Percentiles rank a stretch among this genome's conserved stretches.
phyloP scores from a whole-genome alignment of 768 basidiomycete genomes.

The Lanmaoa pseudosensibilis region DNA sequence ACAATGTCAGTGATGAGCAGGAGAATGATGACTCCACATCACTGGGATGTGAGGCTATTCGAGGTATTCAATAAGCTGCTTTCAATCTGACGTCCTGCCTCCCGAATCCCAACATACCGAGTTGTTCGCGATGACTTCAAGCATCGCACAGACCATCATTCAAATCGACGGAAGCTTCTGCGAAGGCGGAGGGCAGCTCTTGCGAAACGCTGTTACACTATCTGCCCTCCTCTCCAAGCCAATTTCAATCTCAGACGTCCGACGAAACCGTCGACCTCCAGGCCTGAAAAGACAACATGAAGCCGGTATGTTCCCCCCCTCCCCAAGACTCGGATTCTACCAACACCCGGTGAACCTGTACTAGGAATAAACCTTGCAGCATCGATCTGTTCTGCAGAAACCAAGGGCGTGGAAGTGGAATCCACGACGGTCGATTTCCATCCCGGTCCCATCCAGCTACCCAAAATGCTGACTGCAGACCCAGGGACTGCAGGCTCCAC shows the following conservation, averaged over 20 bases:
- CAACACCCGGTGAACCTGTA: not conserved
- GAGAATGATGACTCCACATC: not conserved
- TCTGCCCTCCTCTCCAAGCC: conserved; percentile 65
- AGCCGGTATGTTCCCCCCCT: conserved; percentile 44
- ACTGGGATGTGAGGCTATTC: not conserved
- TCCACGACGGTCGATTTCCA: conserved; percentile 56
- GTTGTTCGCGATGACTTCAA: conserved; percentile 9
- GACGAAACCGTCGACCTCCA: conserved; percentile 54
- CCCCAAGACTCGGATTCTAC: not conserved
- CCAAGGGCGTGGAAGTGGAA: conserved; percentile 53
- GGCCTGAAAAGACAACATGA: conserved; percentile 75
- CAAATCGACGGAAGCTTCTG: conserved; percentile 46
- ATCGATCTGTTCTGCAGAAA: conserved; percentile 54
- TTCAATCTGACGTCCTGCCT: not conserved
- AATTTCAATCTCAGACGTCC: conserved; percentile 59
- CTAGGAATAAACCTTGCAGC: conserved; percentile 67
- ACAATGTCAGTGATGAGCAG: not conserved
- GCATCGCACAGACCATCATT: conserved; percentile 12
- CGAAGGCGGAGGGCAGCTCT: conserved; percentile 68
- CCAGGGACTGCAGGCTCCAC: conserved; percentile 68
- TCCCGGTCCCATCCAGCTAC: conserved; percentile 46
- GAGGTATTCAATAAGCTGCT: not conserved
- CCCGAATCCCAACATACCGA: not conserved
- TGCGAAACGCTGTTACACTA: conserved; percentile 66
- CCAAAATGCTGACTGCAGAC: conserved; percentile 46